Conservation (phyloP, 2,329 filamentous ascomycete species). For the Xylaria sp. region DNA sequence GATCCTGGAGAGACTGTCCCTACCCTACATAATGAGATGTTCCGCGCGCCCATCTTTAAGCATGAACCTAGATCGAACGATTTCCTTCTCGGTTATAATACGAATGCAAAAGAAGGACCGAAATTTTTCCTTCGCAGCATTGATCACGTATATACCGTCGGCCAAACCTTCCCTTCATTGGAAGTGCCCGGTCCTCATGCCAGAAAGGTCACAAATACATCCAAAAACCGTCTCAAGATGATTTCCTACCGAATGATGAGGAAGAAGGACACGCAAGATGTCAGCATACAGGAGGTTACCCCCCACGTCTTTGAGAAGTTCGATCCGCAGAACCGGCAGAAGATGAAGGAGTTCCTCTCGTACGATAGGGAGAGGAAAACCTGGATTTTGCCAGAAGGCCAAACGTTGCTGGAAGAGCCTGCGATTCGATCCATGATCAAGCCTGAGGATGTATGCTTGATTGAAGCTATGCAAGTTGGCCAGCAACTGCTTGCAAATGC, state of each 20-base stretch:
- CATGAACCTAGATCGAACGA: constrained; percentile 78
- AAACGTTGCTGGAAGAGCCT: constrained; percentile 78
- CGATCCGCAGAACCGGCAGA: constrained; percentile 93
- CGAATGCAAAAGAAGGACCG: constrained; percentile 75
- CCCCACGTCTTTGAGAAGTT: constrained; percentile 90
- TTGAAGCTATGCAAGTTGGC: constrained; percentile 96
- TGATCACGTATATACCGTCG: constrained; percentile 87
- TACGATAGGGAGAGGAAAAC: constrained; percentile 88
- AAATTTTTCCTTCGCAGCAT: constrained; percentile 85
- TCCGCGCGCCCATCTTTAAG: constrained; percentile 88
- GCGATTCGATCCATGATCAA: constrained; percentile 86
- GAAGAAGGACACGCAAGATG: constrained; percentile 69
- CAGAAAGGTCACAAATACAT: constrained; percentile 92
- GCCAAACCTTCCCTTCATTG: constrained; percentile 88
- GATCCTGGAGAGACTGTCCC: constrained; percentile 88
- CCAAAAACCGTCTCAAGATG: constrained; percentile 96
- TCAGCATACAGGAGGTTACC: constrained; percentile 83
- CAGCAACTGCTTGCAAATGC: constrained; percentile 89
- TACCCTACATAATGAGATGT: constrained; percentile 94
- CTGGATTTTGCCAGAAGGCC: constrained; percentile 76
- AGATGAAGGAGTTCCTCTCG: constrained; percentile 92
- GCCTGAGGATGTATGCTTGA: constrained; percentile 90
- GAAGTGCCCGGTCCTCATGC: constrained; percentile 94
- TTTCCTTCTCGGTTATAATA: constrained; percentile 83
- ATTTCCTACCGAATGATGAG: constrained; percentile 87